phyloP scores from a whole-genome alignment of 2,329 filamentous ascomycete genomes.

The Dryadomyces sulphureus region DNA sequence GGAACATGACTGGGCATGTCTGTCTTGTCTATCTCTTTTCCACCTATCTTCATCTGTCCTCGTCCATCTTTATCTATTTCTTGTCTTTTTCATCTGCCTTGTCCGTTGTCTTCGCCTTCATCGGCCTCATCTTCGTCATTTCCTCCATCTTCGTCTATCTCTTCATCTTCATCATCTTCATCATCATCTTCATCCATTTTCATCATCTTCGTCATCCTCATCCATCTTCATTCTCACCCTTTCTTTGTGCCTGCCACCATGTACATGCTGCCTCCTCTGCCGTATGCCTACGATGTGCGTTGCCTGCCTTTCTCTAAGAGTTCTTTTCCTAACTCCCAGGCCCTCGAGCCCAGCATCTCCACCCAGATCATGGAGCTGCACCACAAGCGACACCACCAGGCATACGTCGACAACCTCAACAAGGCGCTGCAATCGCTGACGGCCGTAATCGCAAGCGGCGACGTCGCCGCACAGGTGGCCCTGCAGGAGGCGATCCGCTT shows the following conservation, averaged over 20 bases:
- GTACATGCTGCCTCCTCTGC: constrained; percentile 17
- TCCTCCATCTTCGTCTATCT: background rate
- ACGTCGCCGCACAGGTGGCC: constrained; percentile 44
- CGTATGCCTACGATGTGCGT: constrained; percentile 19
- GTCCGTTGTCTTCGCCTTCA: background rate
- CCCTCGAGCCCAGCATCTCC: constrained; percentile 55
- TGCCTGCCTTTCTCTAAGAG: background rate
- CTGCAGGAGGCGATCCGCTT: constrained; percentile 52
- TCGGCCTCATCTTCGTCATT: background rate
- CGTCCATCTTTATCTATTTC: background rate
- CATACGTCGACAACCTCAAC: constrained; percentile 85
- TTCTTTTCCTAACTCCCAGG: constrained; percentile 9
- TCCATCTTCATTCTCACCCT: background rate
- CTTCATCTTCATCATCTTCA: background rate
- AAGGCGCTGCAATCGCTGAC: constrained; percentile 57
- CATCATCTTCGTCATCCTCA: background rate
- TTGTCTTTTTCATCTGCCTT: background rate
- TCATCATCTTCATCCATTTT: background rate
- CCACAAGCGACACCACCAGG: constrained; percentile 88
- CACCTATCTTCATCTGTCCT: background rate
- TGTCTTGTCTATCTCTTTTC: too few species aligned
- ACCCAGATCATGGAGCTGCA: constrained; percentile 94
- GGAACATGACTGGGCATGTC: too few species aligned
- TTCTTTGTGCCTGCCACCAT: constrained; percentile 7
- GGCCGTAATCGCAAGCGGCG: constrained; percentile 36